A percentile compares a stretch with the other conserved stretches of the same genome.
Evolutionary conservation across 139 green algal genomes (phyloP).

Genomic region (Protoeuglena noctilucae): DNA sequence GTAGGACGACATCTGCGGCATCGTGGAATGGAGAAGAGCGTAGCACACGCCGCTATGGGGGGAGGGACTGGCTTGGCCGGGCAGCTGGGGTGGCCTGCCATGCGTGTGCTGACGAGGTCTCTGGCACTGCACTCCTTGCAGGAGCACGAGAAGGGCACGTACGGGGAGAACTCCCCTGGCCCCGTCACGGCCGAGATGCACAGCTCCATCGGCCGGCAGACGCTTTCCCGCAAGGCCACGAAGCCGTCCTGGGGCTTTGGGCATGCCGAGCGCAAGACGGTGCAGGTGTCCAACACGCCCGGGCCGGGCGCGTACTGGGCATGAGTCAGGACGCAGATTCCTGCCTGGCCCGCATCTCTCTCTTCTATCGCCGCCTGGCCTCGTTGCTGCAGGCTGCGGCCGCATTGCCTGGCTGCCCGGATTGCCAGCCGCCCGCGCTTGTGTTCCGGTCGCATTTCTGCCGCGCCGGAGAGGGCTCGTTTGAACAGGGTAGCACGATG

Average conservation of each 20-base stretch:
- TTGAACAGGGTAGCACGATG: too few relatives aligned
- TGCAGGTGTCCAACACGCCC: slow-evolving; percentile 11
- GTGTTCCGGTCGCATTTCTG: too few relatives aligned
- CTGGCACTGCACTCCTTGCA: too few relatives aligned
- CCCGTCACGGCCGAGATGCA: slow-evolving; percentile 21
- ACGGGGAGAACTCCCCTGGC: slow-evolving; percentile 27
- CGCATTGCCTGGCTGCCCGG: not conserved
- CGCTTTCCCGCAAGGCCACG: slow-evolving; percentile 25
- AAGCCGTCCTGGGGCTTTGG: slow-evolving; percentile 41
- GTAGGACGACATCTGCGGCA: too few relatives aligned
- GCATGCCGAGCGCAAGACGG: slow-evolving; percentile 13
- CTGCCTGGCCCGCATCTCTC: not conserved
- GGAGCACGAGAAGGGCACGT: slow-evolving; percentile 44
- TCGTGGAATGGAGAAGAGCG: too few relatives aligned
- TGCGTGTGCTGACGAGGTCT: too few relatives aligned
- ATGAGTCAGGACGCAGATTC: slow-evolving; percentile 3
- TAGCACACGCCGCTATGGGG: too few relatives aligned
- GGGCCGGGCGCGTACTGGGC: slow-evolving; percentile 25
- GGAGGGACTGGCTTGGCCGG: too few relatives aligned
- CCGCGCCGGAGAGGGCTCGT: too few relatives aligned
- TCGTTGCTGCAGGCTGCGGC: not conserved
- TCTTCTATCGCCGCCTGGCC: not conserved
- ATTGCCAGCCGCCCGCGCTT: too few relatives aligned
- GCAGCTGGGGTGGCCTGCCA: too few relatives aligned
- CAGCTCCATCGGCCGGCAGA: slow-evolving; percentile 23